A percentile compares a stretch with the other conserved stretches of the same genome.
Conservation (phyloP, 1,139 yeast species). For the Candida mesenterica region DNA sequence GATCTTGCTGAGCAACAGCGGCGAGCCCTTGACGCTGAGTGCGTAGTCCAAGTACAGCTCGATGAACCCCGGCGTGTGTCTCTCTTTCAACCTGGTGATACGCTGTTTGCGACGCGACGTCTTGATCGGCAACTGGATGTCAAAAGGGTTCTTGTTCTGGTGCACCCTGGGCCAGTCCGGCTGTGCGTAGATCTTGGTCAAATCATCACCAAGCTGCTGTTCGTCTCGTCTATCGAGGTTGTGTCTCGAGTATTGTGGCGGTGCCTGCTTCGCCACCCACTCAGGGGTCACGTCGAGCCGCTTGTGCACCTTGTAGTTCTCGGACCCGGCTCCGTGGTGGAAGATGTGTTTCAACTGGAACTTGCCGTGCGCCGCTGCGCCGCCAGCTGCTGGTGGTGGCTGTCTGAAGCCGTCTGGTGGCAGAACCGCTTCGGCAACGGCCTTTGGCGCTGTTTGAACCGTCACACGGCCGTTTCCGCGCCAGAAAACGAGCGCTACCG, state of each 20-base stretch:
- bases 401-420: too few species aligned
- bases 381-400: neutral
- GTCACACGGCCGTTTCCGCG: neutral
- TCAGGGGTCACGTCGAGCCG: slow-evolving; percentile 48
- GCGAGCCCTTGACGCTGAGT: slow-evolving; percentile 42
- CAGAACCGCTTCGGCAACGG: neutral
- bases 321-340: slow-evolving; percentile 50
- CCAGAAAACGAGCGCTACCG: neutral
- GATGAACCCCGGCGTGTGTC: slow-evolving; percentile 60
- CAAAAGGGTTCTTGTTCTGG: slow-evolving; percentile 43
- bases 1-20: slow-evolving; percentile 38
- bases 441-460: neutral
- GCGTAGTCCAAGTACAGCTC: slow-evolving; percentile 67
- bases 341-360: slow-evolving; percentile 47
- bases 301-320: slow-evolving; percentile 33
- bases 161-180: slow-evolving; percentile 43
- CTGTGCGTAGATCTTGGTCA: slow-evolving; percentile 27
- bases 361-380: slow-evolving; percentile 4
- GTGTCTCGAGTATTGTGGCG: slow-evolving; percentile 6
- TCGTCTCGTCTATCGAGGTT: slow-evolving; percentile 9
- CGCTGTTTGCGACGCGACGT: slow-evolving; percentile 16
- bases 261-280: slow-evolving; percentile 23
- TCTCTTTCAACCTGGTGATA: slow-evolving; percentile 51
- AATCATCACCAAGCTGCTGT: slow-evolving; percentile 12
- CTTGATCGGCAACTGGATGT: slow-evolving; percentile 30